Base-by-base conservation (phyloP, 176 grass and related monocot species). In the Cocos nucifera region DNA sequence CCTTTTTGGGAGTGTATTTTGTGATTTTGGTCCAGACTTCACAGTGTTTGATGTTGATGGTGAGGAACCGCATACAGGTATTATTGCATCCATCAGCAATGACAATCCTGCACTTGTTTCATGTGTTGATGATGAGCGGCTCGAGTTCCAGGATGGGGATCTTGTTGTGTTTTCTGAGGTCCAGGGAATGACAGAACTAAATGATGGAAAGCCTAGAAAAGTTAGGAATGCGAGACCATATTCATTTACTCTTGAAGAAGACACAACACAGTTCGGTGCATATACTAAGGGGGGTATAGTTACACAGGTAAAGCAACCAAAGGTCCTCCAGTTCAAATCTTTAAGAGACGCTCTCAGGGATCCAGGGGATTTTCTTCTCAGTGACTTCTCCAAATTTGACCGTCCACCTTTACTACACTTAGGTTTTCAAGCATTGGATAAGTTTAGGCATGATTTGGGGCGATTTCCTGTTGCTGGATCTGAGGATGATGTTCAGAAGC, bases 61-160 rank as follows among this genome's bases (percentile, higher is more conserved):
- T 27, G 86, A 95, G 67, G 90, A 95, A 48, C 90, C 90, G 17
- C 90, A 86, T 71, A 89, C 83, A 54, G 90, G 86, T 70, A 95
- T 95, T 9, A 82, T 95, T 61, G 90, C 86, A 56, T 95, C 86
- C 28, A 81, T 95, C 61, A 86, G 80, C 65, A 95, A 95, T 54
- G 86, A 89, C 66, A 95, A 84, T 66, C 74, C 79, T 5, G 82
- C 90, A 61, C 71, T 89, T 73, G 77, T 95, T 48, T 83, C 86
- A 22, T 95, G 82, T 60, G 86, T 95, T 69, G 90, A 95, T 70
- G 90, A 95, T 84, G 90, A 95, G 73, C 80, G 90, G 35, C 65
- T 95, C 16, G 86, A 86, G 65, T 89, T 95, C 74, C 90, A 95
- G 77, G 90, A 89, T 79, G 74, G 83, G 53, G 86, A 95, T 86